phyloP scores from a whole-genome alignment of 768 basidiomycete species.

The Mycena capillaripes region DNA sequence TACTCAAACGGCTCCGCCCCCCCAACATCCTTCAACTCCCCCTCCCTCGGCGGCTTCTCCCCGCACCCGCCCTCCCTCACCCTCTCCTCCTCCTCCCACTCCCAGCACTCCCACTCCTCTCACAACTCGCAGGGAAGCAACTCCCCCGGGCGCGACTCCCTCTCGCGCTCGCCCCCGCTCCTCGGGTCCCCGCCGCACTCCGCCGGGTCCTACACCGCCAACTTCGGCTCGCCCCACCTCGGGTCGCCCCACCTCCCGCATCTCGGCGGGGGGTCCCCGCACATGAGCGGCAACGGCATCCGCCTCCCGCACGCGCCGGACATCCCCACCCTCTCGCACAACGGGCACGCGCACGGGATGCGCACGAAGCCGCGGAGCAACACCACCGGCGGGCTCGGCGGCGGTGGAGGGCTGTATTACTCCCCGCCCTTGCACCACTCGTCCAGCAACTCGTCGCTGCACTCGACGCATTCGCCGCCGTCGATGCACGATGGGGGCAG shows the following conservation, averaged over 20 bases:
- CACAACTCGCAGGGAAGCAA: conserved; percentile 47
- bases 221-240: conserved; percentile 29
- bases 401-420: background rate
- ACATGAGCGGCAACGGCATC: conserved; percentile 68
- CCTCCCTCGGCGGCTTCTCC: conserved; percentile 6
- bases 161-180: conserved; percentile 23
- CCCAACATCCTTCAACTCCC: conserved; percentile 76
- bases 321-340: conserved; percentile 61
- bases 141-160: conserved; percentile 1
- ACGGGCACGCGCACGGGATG: background rate
- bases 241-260: too few relatives aligned
- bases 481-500: background rate
- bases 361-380: conserved; percentile 37
- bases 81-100: conserved; percentile 69
- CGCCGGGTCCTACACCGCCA: conserved; percentile 9
- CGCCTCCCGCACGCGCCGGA: conserved; percentile 83
- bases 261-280: too few relatives aligned
- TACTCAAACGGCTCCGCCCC: conserved; percentile 74
- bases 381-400: conserved; percentile 32
- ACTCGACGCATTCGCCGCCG: background rate
- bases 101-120: conserved; percentile 58
- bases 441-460: background rate
- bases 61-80: conserved; percentile 72
- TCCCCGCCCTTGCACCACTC: conserved; percentile 13
- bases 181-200: conserved; percentile 7